phyloP scores from a whole-genome alignment of 345 rosid genomes.

The Tarenaya hassleriana region DNA sequence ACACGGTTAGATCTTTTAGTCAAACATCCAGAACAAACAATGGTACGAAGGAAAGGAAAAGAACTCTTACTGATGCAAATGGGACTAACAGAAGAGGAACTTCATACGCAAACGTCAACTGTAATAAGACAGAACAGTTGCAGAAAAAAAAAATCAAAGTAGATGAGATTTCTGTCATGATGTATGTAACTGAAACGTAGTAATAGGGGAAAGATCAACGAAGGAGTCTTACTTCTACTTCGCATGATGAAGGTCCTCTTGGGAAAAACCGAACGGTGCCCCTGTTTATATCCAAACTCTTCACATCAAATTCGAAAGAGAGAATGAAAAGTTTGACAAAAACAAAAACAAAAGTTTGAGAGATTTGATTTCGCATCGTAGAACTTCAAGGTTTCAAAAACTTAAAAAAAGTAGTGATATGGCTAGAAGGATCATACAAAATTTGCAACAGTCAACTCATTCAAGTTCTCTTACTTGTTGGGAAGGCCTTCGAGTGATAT shows the following conservation, averaged over 20 bases:
- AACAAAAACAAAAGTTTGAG: no score
- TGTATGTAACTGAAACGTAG: background rate
- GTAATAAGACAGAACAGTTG: no score
- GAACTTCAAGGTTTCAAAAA: no score
- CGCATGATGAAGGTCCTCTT: constrained; percentile 62
- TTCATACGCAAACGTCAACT: constrained; percentile 92
- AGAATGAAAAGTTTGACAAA: no score
- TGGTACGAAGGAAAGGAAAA: background rate
- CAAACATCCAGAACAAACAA: constrained; percentile 7
- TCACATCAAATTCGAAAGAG: constrained; percentile 12
- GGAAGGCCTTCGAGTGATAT: constrained; percentile 82
- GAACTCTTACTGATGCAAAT: constrained; percentile 66
- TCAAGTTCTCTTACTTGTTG: constrained; percentile 42
- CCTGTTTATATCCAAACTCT: constrained; percentile 35
- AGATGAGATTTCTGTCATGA: background rate
- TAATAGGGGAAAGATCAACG: no score
- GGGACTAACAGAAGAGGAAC: constrained; percentile 77
- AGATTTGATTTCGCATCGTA: no score
- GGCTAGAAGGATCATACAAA: constrained; percentile 12
- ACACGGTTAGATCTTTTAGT: background rate
- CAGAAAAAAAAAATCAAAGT: constrained; percentile 15
- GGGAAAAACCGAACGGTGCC: constrained; percentile 87
- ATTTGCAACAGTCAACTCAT: background rate
- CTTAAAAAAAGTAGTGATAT: no score
- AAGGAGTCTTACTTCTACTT: constrained; percentile 68